Base-by-base conservation (phyloP, 345 rosid genomes). In the Citrus hindsii region DNA sequence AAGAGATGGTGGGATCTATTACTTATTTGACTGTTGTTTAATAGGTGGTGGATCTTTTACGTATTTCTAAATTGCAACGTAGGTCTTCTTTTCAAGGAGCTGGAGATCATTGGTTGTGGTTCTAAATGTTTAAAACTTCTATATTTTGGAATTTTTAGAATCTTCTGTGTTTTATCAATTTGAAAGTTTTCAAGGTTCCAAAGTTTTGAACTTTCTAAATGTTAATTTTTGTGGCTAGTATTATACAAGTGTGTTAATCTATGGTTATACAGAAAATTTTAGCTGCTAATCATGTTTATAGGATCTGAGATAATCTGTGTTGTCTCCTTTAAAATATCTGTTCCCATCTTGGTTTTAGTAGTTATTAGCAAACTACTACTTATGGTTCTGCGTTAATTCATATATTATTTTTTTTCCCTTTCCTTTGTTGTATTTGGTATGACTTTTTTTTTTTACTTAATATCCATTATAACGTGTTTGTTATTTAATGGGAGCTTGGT, bases 271-370 rank as follows among this genome's bases (percentile, higher is more conserved):
- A 18, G 51, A 13, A 46, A 46, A 13, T 35, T 81, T 51, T 10
- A 22, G 60, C 55, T 62, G n/a, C 37, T 62, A 55, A 38, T 78
- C 84, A 59, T 76, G 75, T 79, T 79, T 51, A 18, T 16, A 46
- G 22, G 28, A 71, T 18, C 38, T 64, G 40, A 38, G 61, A 33
- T 28, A 56, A 46, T 71, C 79, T 46, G 7, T 38, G 76, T 38
- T 8, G 24, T 61, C 13, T 19, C 25, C 40, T 58, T 46, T 62
- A 21, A 14, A 48, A 18, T 37, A 2, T 67, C 25, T 7, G 46
- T 33, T 37, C n/a, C 42, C 48, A 37, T 79, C 46, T 27, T 73
- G 56, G 59, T 82, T 83, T 84, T 76, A 65, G 65, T 53, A 32
- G 33, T 55, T 35, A 4, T 16, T 48, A 65, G 51, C 32, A 28